Evolutionary conservation across 805 yeast species (phyloP).

Genomic region (Pichia heedii): DNA sequence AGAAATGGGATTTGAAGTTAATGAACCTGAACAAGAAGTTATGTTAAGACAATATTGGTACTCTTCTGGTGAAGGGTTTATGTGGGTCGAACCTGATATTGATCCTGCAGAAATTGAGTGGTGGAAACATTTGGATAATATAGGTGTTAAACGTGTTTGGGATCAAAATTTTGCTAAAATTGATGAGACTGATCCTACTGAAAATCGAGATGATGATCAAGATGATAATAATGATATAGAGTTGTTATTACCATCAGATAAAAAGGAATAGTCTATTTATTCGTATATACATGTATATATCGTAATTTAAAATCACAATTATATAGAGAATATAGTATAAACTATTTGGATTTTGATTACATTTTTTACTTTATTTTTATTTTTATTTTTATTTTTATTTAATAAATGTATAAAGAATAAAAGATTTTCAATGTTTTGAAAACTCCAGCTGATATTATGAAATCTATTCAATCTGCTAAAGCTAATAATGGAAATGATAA

Average conservation of each 20-base stretch:
- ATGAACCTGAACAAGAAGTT: slow-evolving; percentile 55
- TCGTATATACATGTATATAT: not conserved
- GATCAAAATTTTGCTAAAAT: slow-evolving; percentile 18
- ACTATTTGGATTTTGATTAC: no score
- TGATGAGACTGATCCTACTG: slow-evolving; percentile 12
- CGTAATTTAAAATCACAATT: not conserved
- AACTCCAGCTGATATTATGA: no score
- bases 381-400: no score
- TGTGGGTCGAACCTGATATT: slow-evolving; percentile 85
- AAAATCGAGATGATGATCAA: not conserved
- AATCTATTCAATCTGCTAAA: no score
- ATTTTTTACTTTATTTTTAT: no score
- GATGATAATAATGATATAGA: slow-evolving; percentile 14
- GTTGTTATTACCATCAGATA: slow-evolving; percentile 10
- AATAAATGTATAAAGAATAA: no score
- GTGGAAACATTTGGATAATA: slow-evolving; percentile 24
- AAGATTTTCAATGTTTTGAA: no score
- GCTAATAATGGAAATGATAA: not conserved
- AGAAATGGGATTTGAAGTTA: slow-evolving; percentile 30
- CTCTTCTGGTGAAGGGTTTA: slow-evolving; percentile 76
- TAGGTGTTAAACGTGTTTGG: slow-evolving; percentile 26
- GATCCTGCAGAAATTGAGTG: slow-evolving; percentile 66
- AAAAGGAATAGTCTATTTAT: not conserved
- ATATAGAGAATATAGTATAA: no score
- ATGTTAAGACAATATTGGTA: slow-evolving; percentile 80